Percentiles rank a stretch among this genome's conserved stretches.
These are phyloP conservation scores for Spiraea crenata DNA, from an alignment of 331 rosid species.

Conservation along the genomic window DNA sequence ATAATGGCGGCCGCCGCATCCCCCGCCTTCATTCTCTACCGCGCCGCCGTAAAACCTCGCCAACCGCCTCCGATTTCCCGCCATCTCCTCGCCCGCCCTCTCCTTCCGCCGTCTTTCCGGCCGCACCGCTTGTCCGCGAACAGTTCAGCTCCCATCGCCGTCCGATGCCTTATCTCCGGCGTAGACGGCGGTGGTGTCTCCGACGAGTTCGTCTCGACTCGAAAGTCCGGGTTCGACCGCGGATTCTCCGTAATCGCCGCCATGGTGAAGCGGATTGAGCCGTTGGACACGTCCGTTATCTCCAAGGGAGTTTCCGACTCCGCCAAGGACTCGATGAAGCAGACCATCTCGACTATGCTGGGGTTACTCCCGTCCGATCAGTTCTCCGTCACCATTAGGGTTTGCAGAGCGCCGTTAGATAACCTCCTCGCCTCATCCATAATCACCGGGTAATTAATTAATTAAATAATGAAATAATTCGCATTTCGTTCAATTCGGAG, in stretches of 20 bases:
- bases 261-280: constrained; percentile 81
- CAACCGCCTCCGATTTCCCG: constrained; percentile 27
- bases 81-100: constrained; percentile 23
- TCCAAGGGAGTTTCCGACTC: constrained; percentile 79
- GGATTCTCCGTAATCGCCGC: constrained; percentile 84
- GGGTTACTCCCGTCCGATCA: constrained; percentile 90
- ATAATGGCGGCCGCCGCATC: constrained; percentile 56
- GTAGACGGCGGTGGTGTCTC: constrained; percentile 73
- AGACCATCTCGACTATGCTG: constrained; percentile 92
- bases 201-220: constrained; percentile 84
- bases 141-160: not conserved
- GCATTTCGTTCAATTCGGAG: not conserved
- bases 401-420: constrained; percentile 61
- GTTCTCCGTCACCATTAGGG: constrained; percentile 64
- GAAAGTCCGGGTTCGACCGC: constrained; percentile 58
- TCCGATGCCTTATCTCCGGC: constrained; percentile 61
- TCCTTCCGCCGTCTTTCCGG: constrained; percentile 21
- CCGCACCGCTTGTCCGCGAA: constrained; percentile 20
- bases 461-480: too few relatives aligned
- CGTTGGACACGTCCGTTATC: constrained; percentile 78
- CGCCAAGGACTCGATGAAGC: constrained; percentile 88
- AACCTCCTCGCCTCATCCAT: constrained; percentile 80
- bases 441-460: constrained; percentile 67
- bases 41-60: constrained; percentile 39
- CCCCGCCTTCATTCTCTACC: constrained; percentile 56